Evolutionary conservation across 1,139 yeast genomes (phyloP).

Genomic region (Nadsonia starkeyi-henricii): DNA sequence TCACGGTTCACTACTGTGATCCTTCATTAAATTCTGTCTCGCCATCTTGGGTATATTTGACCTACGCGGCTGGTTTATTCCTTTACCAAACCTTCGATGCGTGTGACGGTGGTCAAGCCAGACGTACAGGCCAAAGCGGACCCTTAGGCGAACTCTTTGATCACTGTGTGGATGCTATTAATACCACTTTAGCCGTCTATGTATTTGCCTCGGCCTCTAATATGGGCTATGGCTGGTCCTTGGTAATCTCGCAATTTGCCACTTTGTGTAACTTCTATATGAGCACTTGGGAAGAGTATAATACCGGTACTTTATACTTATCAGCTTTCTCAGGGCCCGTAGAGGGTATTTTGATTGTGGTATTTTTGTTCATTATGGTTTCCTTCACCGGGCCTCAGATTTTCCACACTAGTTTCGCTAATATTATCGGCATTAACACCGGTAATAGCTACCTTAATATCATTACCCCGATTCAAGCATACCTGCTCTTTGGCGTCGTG

Average conservation of each 20-base stretch:
- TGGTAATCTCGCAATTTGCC: slow-evolving; percentile 59
- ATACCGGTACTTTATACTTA: slow-evolving; percentile 70
- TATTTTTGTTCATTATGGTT: slow-evolving; percentile 41
- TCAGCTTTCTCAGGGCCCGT: slow-evolving; percentile 88
- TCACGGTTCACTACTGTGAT: slow-evolving; percentile 57
- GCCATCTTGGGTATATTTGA: slow-evolving; percentile 74
- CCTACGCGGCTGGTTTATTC: slow-evolving; percentile 74
- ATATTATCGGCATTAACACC: background rate
- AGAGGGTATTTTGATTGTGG: slow-evolving; percentile 70
- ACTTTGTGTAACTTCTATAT: slow-evolving; percentile 67
- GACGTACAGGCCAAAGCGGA: slow-evolving; percentile 84
- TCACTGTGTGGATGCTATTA: slow-evolving; percentile 41
- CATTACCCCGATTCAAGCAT: slow-evolving; percentile 27
- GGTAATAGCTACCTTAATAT: background rate
- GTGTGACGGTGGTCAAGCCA: slow-evolving; percentile 89
- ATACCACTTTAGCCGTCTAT: slow-evolving; percentile 3
- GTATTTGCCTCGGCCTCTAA: slow-evolving; percentile 33
- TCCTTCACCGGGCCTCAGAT: slow-evolving; percentile 49
- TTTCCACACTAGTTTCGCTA: slow-evolving; percentile 33
- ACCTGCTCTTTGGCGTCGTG: slow-evolving; percentile 36
- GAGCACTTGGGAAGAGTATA: slow-evolving; percentile 94
- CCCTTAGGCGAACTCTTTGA: slow-evolving; percentile 92
- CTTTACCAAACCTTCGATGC: slow-evolving; percentile 94
- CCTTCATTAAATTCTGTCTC: slow-evolving; percentile 44
- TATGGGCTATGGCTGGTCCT: slow-evolving; percentile 53